phyloP scores from a whole-genome alignment of 1,284 basidiomycete genomes.

The Chalciporus sp. region DNA sequence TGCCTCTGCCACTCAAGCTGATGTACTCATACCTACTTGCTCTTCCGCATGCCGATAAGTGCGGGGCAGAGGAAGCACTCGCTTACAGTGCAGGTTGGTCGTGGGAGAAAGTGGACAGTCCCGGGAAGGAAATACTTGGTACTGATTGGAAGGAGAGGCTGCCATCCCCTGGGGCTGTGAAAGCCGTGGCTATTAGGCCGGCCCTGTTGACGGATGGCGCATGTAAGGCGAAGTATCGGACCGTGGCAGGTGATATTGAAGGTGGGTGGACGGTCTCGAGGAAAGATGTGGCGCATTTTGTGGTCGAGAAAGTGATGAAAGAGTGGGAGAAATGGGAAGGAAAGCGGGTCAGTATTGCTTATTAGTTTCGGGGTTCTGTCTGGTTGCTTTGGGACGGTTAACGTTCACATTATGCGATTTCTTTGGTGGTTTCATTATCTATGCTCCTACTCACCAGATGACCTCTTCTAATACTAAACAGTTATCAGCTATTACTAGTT shows the following conservation, averaged over 20 bases:
- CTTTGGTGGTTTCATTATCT: too few relatives aligned
- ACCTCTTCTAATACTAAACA: too few relatives aligned
- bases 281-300: constrained; percentile 65
- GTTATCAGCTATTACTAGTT: too few relatives aligned
- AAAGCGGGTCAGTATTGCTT: constrained; percentile 45
- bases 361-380: constrained; percentile 25
- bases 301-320: constrained; percentile 50
- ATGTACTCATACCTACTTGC: constrained; percentile 46
- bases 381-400: too few relatives aligned
- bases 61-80: constrained; percentile 52
- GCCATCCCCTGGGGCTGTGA: constrained; percentile 44
- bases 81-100: constrained; percentile 47
- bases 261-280: constrained; percentile 58
- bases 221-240: constrained; percentile 49
- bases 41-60: constrained; percentile 57
- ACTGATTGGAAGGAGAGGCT: constrained; percentile 44
- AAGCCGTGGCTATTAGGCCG: constrained; percentile 56
- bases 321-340: constrained; percentile 57
- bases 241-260: constrained; percentile 38
- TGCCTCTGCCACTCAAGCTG: constrained; percentile 52
- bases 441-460: too few relatives aligned
- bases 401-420: too few relatives aligned
- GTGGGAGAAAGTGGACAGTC: constrained; percentile 44
- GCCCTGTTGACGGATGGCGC: constrained; percentile 58
- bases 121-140: constrained; percentile 41